Conservation (phyloP, 140 eudicot genomes). For the Stevia rebaudiana region DNA sequence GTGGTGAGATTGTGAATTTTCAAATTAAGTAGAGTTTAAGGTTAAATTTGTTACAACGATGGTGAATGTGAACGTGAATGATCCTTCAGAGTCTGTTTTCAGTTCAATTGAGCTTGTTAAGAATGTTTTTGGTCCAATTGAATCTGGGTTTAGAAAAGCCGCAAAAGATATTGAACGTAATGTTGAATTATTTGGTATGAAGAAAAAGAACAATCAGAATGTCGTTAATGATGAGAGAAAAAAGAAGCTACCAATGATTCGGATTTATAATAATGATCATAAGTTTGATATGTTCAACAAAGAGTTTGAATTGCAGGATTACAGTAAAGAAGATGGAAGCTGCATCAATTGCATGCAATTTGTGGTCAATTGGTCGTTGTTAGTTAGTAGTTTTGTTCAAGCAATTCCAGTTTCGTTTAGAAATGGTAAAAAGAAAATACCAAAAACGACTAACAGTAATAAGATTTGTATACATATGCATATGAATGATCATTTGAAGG, state of each 20-base stretch:
- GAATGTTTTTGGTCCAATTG: constrained; percentile 67
- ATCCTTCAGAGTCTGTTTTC: constrained; percentile 55
- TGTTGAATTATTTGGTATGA: constrained; percentile 25
- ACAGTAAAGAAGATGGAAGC: constrained; percentile 43
- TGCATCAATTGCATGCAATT: constrained; percentile 73
- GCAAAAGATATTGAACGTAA: constrained; percentile 60
- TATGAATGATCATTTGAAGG: constrained; percentile 48
- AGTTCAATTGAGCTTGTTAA: constrained; percentile 59
- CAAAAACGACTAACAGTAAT: constrained; percentile 33
- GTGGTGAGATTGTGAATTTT: constrained; percentile 10
- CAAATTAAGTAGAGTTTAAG: constrained; percentile 9
- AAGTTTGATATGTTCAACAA: constrained; percentile 30
- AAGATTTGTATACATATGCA: constrained; percentile 14
- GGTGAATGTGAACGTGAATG: constrained; percentile 62
- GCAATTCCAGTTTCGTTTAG: constrained; percentile 54
- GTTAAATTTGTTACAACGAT: constrained; percentile 39
- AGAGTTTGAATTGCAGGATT: constrained; percentile 33
- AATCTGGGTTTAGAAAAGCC: constrained; percentile 50
- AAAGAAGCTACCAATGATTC: constrained; percentile 38
- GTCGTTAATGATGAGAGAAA: constrained; percentile 40
- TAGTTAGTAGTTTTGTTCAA: constrained; percentile 61
- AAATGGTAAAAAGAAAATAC: constrained; percentile 49
- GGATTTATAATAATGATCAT: constrained; percentile 14
- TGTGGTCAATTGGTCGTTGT: constrained; percentile 59
- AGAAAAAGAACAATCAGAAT: constrained; percentile 23